Conservation (phyloP, 129 eudicot genomes). For the Helichrysum umbraculigerum region DNA sequence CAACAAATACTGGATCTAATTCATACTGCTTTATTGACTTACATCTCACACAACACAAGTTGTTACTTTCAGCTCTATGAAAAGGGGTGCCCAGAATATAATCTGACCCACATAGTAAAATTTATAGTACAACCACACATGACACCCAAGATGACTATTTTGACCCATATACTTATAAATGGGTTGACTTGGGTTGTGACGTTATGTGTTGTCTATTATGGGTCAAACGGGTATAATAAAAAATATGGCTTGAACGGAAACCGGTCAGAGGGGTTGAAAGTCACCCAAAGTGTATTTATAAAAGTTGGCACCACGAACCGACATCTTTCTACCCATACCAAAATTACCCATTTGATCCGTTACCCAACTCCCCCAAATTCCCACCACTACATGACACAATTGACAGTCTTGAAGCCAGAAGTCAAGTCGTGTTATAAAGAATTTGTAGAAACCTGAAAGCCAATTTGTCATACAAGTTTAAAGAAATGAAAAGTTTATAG, state of each 20-base stretch:
- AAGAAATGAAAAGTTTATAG: constrained; percentile 1
- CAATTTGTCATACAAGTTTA: neutral
- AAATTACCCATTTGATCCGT: neutral
- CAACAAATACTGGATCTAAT: neutral
- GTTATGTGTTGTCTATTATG: neutral
- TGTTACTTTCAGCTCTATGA: constrained; percentile 3
- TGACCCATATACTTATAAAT: neutral
- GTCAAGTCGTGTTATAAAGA: neutral
- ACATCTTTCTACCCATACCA: neutral
- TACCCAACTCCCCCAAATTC: neutral
- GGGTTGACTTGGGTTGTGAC: neutral
- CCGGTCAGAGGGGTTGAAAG: constrained; percentile 3
- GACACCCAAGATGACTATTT: neutral
- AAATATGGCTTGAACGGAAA: neutral
- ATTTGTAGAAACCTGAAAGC: neutral
- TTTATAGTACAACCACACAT: neutral
- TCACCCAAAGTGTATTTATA: neutral
- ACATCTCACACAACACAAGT: neutral
- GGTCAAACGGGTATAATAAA: neutral
- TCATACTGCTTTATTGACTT: constrained; percentile 15
- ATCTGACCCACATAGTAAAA: neutral
- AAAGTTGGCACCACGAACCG: neutral
- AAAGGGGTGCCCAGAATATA: neutral
- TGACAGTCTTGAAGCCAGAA: neutral
- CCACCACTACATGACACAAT: neutral